Percentiles rank a stretch among this genome's conserved stretches.
phyloP scores from a whole-genome alignment of 768 basidiomycete species.

The Lactarius deliciosus region DNA sequence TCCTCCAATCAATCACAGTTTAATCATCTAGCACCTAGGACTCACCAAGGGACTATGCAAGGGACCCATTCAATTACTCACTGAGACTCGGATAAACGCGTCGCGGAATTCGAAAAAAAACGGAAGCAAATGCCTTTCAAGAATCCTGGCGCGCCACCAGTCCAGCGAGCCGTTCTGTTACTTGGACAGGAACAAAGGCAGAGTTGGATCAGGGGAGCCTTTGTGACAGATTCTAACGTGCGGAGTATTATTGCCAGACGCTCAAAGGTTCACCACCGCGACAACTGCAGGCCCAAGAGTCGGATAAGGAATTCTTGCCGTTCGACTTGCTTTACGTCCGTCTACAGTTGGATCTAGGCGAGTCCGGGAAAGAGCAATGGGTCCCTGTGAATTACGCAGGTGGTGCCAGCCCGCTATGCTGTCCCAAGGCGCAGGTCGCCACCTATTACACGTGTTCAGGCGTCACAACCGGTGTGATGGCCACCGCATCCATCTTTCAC shows the following conservation, averaged over 20 bases:
- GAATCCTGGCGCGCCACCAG: constrained; percentile 10
- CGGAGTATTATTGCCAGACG: neutral
- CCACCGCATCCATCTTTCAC: constrained; percentile 1
- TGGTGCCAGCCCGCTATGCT: neutral
- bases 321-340: neutral
- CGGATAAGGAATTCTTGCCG: constrained; percentile 7
- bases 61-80: neutral
- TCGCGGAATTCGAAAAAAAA: constrained; percentile 24
- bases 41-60: too few species aligned
- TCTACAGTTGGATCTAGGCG: neutral
- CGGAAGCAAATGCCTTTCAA: constrained; percentile 18
- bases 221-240: constrained; percentile 3
- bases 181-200: neutral
- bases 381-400: neutral
- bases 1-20: neutral
- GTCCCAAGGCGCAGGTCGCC: neutral
- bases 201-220: neutral
- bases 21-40: neutral
- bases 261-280: neutral
- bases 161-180: neutral
- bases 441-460: neutral
- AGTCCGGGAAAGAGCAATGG: neutral
- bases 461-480: neutral
- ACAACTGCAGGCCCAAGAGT: neutral
- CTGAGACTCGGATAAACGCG: constrained; percentile 4